Conservation (phyloP, 2,329 filamentous ascomycete genomes). For the Zymoseptoria tritici region DNA sequence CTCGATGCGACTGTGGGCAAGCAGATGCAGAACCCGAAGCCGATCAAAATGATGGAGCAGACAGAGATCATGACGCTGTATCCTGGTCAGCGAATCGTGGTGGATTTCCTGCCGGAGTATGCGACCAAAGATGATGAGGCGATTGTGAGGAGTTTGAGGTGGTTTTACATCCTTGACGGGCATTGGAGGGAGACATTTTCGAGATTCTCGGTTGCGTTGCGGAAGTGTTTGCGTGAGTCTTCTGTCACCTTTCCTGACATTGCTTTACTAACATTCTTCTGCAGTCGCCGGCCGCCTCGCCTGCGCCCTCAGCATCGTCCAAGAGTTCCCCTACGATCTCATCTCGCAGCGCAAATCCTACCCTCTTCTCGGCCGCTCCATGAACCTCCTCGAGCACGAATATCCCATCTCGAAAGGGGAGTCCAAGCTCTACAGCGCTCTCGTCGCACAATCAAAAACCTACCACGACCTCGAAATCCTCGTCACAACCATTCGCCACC, state of each 20-base stretch:
- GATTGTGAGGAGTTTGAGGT: slow-evolving; percentile 74
- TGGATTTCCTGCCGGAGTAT: slow-evolving; percentile 59
- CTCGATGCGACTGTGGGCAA: slow-evolving; percentile 18
- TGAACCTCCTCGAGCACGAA: slow-evolving; percentile 32
- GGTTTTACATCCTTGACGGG: slow-evolving; percentile 69
- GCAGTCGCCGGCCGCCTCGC: slow-evolving; percentile 43
- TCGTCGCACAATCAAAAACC: slow-evolving; percentile 24
- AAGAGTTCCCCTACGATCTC: slow-evolving; percentile 44
- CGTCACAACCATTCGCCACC: slow-evolving; percentile 35
- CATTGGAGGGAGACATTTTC: slow-evolving; percentile 65
- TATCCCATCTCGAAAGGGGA: slow-evolving; percentile 12
- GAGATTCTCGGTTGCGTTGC: slow-evolving; percentile 66
- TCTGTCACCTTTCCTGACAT: neutral
- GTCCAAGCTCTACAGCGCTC: slow-evolving; percentile 13
- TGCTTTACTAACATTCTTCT: slow-evolving; percentile 13
- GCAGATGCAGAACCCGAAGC: slow-evolving; percentile 5
- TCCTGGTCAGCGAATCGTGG: slow-evolving; percentile 57
- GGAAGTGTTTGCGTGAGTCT: slow-evolving; percentile 71
- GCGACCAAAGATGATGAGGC: slow-evolving; percentile 56
- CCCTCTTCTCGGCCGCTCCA: slow-evolving; percentile 33
- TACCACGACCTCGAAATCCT: slow-evolving; percentile 40
- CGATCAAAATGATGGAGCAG: slow-evolving; percentile 44
- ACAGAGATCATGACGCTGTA: slow-evolving; percentile 39
- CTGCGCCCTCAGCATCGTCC: slow-evolving; percentile 49
- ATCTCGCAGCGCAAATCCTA: slow-evolving; percentile 36